Evolutionary conservation across 192 early-diverging fungal species (phyloP).

Genomic region (Coemansia sp.): DNA sequence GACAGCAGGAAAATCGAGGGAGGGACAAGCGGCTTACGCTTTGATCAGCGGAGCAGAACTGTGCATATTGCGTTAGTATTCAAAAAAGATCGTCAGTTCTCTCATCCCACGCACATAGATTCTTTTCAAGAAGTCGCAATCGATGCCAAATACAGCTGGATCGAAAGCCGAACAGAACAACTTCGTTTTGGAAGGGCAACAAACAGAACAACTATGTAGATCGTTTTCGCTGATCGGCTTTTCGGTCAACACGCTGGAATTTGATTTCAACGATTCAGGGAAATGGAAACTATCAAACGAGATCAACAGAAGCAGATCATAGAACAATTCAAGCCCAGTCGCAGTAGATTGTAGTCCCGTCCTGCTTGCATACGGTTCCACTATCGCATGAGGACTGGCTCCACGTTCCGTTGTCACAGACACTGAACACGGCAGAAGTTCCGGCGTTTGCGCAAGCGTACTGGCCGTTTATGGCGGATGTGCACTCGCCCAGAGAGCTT

Average conservation of each 20-base stretch:
- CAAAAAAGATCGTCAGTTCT: too few relatives aligned
- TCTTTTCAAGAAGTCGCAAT: too few relatives aligned
- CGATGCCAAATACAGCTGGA: too few relatives aligned
- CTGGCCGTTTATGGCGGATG: background rate
- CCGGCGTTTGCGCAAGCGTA: background rate
- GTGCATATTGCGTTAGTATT: too few relatives aligned
- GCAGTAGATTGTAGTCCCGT: background rate
- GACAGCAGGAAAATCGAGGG: too few relatives aligned
- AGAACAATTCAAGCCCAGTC: background rate
- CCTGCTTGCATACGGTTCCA: constrained; percentile 1
- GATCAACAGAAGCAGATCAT: background rate
- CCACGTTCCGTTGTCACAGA: constrained; percentile 1
- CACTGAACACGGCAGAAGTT: background rate
- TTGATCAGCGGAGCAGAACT: background rate
- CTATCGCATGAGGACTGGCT: background rate
- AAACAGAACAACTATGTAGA: too few relatives aligned
- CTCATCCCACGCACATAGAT: too few relatives aligned
- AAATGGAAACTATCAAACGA: background rate
- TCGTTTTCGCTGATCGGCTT: too few relatives aligned
- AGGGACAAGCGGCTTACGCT: background rate
- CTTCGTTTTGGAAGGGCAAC: too few relatives aligned
- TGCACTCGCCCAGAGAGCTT: background rate
- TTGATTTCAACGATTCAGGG: background rate
- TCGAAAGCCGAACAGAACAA: too few relatives aligned
- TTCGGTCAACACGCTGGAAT: too few relatives aligned